Percentiles rank a stretch among this genome's conserved stretches.
These are phyloP conservation scores for Syncephalastrum racemosum DNA, from an alignment of 371 early-diverging fungal genomes.

Conservation along the genomic window DNA sequence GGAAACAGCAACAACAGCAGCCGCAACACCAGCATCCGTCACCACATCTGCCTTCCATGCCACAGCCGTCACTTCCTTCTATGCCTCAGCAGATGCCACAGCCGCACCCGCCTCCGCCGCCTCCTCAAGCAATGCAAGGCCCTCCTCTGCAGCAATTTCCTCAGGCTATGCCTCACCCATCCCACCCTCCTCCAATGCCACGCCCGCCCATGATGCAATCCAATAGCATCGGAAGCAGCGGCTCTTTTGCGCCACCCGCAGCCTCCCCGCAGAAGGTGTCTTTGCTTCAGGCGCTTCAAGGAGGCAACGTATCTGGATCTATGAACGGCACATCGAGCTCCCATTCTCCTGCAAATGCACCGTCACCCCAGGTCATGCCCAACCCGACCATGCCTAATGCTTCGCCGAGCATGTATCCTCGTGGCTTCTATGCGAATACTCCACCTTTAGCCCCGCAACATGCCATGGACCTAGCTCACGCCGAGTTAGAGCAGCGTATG, in stretches of 20 bases:
- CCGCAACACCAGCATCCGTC: background rate
- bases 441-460: constrained; percentile 27
- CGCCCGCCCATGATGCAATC: constrained; percentile 5
- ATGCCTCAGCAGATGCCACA: constrained; percentile 2
- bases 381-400: background rate
- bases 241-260: constrained; percentile 22
- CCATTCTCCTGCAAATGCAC: constrained; percentile 4
- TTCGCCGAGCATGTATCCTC: background rate
- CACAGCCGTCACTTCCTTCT: constrained; percentile 7
- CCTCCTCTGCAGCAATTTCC: constrained; percentile 1
- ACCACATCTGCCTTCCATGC: constrained; percentile 3
- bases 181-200: constrained; percentile 6
- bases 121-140: constrained; percentile 1
- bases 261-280: constrained; percentile 50
- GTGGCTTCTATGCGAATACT: constrained; percentile 10
- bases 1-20: too few species aligned
- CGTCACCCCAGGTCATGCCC: constrained; percentile 9
- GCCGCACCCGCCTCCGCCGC: background rate
- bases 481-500: constrained; percentile 30
- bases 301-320: constrained; percentile 11
- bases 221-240: background rate
- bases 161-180: background rate
- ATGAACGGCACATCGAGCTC: background rate
- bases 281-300: constrained; percentile 44
- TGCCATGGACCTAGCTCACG: constrained; percentile 25